These are phyloP conservation scores for Xylaria sp. DNA, from an alignment of 2,329 filamentous ascomycete species.

Conservation along the genomic window DNA sequence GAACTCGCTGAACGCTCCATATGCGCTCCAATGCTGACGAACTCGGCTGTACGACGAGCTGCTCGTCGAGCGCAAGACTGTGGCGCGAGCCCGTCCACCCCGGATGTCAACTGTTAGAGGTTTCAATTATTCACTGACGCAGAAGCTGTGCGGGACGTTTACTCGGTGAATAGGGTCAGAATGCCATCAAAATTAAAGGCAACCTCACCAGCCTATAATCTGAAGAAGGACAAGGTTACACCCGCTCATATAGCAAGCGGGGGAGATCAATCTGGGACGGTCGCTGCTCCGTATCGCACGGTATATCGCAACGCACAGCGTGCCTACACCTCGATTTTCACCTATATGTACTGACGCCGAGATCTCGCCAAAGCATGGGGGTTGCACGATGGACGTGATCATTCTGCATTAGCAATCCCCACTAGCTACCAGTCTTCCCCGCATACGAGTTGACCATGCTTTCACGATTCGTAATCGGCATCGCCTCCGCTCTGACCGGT, in stretches of 20 bases:
- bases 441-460: conserved; percentile 13
- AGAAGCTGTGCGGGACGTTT: neutral
- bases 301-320: conserved; percentile 33
- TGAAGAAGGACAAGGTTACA: conserved; percentile 30
- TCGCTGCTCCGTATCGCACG: conserved; percentile 39
- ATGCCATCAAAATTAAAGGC: neutral
- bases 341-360: conserved; percentile 33
- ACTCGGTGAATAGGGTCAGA: neutral
- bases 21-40: neutral
- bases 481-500: conserved; percentile 19
- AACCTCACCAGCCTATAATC: neutral
- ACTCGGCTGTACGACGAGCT: neutral
- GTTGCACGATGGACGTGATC: neutral
- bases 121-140: neutral
- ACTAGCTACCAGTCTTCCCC: neutral
- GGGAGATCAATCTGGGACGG: conserved; percentile 42
- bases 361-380: conserved; percentile 19
- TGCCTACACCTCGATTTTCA: neutral
- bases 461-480: conserved; percentile 18
- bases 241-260: conserved; percentile 39
- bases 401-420: neutral
- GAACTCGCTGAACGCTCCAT: neutral
- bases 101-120: neutral
- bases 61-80: neutral
- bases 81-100: neutral